Base-by-base conservation (phyloP, 441 rosid genomes). In the Mallotus repandus region DNA sequence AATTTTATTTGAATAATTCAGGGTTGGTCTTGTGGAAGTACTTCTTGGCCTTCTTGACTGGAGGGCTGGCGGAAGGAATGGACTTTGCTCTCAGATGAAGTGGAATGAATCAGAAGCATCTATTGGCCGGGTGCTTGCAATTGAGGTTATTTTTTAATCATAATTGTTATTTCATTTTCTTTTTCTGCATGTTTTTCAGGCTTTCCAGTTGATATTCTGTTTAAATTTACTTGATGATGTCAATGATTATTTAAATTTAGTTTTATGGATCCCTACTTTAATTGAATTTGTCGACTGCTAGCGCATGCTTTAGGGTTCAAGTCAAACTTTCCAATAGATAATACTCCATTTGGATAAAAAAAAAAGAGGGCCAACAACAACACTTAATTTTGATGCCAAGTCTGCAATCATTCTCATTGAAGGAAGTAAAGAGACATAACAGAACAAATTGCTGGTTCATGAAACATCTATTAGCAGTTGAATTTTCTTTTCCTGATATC, bases 21-120 rank as follows among this genome's bases (percentile, higher is more conserved):
- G 99, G 90, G 99, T 89, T 72, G 99, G 98, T 66, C 97, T 96
- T 69, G 91, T 94, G 59, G 98, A 94, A 64, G 93, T 96, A 68
- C 98, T 96, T 78, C 95, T 96, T 64, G 99, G 98, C 65, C 88
- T 96, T 77, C 98, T 96, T 83, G 99, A 96, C 79, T 94, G 99
- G 99, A 91, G 98, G 76, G 87, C 97, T 16, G 99, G 97, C 9
- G 98, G 99, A 66, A 89, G 91, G 79, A 89, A 86, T 74, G 97
- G 98, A 52, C 90, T 96, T 32, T 89, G 91, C 81, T 82, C 96
- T 66, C 98, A 96, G 73, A 89, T 93, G 99, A 96, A 93, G 84
- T 96, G 98, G 99, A 96, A 94, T 84, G 98, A 93, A 87, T 89
- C 97, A 1, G 99, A 96, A 86, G 99, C 98, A 78, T 88, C 99